Base-by-base conservation (phyloP, 345 rosid species). In the Stellera chamaejasme region DNA sequence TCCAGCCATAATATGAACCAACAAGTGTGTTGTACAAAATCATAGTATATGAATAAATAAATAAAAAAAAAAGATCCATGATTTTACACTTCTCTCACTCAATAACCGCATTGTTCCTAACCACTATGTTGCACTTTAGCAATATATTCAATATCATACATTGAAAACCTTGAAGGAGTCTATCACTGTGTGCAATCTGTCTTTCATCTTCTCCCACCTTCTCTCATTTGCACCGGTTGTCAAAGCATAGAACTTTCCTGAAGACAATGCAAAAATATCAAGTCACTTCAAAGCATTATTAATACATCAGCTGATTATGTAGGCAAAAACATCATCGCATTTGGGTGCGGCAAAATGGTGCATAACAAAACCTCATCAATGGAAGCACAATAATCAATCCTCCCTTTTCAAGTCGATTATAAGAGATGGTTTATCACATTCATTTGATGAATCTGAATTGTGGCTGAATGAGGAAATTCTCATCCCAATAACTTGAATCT, bases 151-250 rank as follows among this genome's bases (percentile, higher is more conserved):
- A 44, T 19, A 44, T 19, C 23, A 19, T 0, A 73, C 85, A 55
- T 61, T 69, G 75, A 77, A 70, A 64, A 86, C 64, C 71, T 79
- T 75, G 68, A 88, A 92, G 66, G 95, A 92, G 36, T 88, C 97
- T 3, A 84, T 46, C 45, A 88, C 82, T 4, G 84, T 77, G 56
- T 77, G 74, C 68, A 88, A 69, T 71, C 75, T 76, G 13, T 92
- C 98, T 75, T 88, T 86, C 95, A 92, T 82, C 74, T 92, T 92
- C 50, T 52, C 90, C 95, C 96, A 88, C 64, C 95, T 81, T 71
- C 96, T 82, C 55, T 92, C 89, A 13, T 92, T 92, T 1, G 96
- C 88, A 2, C 95, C 95, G 0, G 93, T 86, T 10, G 96, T 85
- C 82, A 92, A 54, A 10, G 91, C 86, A 69, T 81, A 88, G 67